A percentile compares a stretch with the other conserved stretches of the same genome.
Evolutionary conservation across 176 grass and related monocot genomes (phyloP).

Genomic region (Triticum turgidum): DNA sequence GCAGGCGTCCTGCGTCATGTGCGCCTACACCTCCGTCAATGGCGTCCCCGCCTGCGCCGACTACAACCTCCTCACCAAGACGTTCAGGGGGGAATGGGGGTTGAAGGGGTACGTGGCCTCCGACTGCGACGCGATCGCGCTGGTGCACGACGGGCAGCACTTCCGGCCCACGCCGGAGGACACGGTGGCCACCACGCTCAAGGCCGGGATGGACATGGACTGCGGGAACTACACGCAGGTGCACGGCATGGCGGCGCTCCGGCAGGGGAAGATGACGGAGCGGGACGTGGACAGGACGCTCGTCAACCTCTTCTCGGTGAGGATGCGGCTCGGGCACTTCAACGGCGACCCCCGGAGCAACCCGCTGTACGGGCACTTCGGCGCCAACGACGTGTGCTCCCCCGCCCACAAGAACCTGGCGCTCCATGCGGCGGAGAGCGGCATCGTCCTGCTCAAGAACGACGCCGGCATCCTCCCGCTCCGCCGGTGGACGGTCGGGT

Average conservation of each 20-base stretch:
- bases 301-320: not conserved
- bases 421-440: not conserved
- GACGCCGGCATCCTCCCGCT: not conserved
- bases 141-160: not conserved
- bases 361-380: not conserved
- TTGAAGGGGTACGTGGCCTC: slow-evolving; percentile 44
- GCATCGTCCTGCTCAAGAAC: slow-evolving; percentile 17
- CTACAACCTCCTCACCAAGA: slow-evolving; percentile 46
- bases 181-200: not conserved
- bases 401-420: not conserved
- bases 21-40: slow-evolving; percentile 69
- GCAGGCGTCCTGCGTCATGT: slow-evolving; percentile 68
- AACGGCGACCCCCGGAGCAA: not conserved
- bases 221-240: slow-evolving; percentile 23
- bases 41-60: slow-evolving; percentile 67
- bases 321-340: slow-evolving; percentile 14
- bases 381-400: not conserved
- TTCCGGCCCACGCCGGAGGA: not conserved
- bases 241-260: not conserved
- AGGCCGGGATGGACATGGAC: slow-evolving; percentile 14
- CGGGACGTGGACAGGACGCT: slow-evolving; percentile 4
- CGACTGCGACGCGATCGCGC: slow-evolving; percentile 4
- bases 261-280: slow-evolving; percentile 8
- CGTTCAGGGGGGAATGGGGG: slow-evolving; percentile 44
- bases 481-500: not conserved